Evolutionary conservation across 306 rosid genomes (phyloP), one percentile per base, ranked within the genome.

Genomic region (Leucaena leucocephala): DNA sequence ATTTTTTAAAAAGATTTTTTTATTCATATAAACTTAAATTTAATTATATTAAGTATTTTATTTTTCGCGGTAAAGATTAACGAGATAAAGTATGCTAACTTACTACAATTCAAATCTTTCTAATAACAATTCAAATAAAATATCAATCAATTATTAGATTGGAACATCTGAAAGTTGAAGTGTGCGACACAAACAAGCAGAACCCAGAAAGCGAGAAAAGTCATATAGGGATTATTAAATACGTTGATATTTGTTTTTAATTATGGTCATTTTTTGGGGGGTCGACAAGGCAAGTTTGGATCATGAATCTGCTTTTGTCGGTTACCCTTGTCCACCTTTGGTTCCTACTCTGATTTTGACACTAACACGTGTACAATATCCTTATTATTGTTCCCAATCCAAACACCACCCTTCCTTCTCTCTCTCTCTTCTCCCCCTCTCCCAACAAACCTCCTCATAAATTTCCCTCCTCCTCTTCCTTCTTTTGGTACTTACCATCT

Each of bases 261-360:
- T 27, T 4, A 43, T 43, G 38, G 16, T 68, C 55, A 43, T 22
- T 68, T 3, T 50, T 43, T 40, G 1, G 10, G 15, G 66, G 40
- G 65, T 17, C 36, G 83, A 77, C 57, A 49, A 22, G 19, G 58
- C 79, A 17, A 21, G 33, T 75, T 65, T 80, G 61, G 61, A 69
- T 7, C 34, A 21, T 50, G 58, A 74, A 15, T 46, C 36, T 58
- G 7, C 44, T 43, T 14, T 11, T 77, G 83, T 85, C 74, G 79
- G 78, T 68, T 58, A 57, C 68, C 15, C 71, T 69, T 79, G 81
- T 83, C 86, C 66, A 59, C 76, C 78, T 71, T 54, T 19, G 27
- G 34, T 80, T 79, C n/a, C 80, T 54, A 22, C 46, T 79, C 72
- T 45, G 81, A 19, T 36, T 63, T 21, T 61, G 19, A 69, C 45